Percentiles rank a stretch among this genome's conserved stretches.
These are phyloP conservation scores for Piper longum DNA, from an alignment of 164 flowering plant species.

Conservation along the genomic window DNA sequence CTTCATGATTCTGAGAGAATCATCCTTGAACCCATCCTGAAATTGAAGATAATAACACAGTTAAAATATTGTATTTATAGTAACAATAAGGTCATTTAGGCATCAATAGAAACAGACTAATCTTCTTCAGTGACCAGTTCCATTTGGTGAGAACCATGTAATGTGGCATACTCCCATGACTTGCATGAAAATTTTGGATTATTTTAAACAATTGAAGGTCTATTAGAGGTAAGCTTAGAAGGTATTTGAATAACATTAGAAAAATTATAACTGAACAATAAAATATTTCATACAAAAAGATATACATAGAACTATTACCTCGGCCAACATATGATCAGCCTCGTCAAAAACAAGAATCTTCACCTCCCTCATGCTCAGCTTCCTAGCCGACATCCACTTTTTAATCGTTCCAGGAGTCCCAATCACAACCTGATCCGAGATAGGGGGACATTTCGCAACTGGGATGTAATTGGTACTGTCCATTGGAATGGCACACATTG, in stretches of 20 bases:
- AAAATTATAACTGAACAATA: not conserved
- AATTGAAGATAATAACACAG: constrained; percentile 4
- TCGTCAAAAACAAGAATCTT: constrained; percentile 95
- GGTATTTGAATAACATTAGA: not conserved
- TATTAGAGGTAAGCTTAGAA: not conserved
- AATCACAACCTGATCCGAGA: constrained; percentile 67
- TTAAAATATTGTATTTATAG: not conserved
- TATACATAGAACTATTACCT: constrained; percentile 24
- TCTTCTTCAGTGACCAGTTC: too few species aligned
- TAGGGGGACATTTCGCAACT: constrained; percentile 25
- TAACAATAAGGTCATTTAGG: not conserved
- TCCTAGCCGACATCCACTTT: constrained; percentile 44
- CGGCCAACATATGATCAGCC: constrained; percentile 96
- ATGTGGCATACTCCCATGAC: too few species aligned
- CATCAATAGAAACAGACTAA: not conserved
- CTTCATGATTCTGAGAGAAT: constrained; percentile 76
- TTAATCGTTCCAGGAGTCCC: constrained; percentile 91
- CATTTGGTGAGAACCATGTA: too few species aligned
- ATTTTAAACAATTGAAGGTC: not conserved
- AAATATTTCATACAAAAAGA: not conserved
- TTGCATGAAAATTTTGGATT: too few species aligned
- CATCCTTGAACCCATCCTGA: constrained; percentile 87
- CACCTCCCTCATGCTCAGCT: constrained; percentile 33
- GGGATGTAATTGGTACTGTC: constrained; percentile 30
- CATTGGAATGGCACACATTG: constrained; percentile 54